Evolutionary conservation across 352 stramenopile species (phyloP).

Genomic region (Plasmopara halstedii): DNA sequence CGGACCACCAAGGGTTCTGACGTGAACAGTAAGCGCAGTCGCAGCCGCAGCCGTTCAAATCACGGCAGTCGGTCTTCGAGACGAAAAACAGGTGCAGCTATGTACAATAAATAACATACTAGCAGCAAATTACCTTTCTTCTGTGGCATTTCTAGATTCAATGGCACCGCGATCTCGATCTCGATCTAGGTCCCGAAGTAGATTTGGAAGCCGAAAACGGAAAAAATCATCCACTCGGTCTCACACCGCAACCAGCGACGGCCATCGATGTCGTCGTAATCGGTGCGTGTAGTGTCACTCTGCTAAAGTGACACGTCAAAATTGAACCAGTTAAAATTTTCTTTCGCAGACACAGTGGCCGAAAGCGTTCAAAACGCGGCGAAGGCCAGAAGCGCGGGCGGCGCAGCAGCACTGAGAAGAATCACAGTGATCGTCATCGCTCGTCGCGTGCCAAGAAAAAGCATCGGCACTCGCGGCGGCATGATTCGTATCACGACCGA

Average conservation of each 20-base stretch:
- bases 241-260: conserved; percentile 14
- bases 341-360: conserved; percentile 13
- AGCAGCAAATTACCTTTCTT: conserved; percentile 1
- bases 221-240: conserved; percentile 23
- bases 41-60: conserved; percentile 15
- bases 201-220: conserved; percentile 10
- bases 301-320: not conserved
- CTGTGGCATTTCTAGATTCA: conserved; percentile 12
- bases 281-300: conserved; percentile 8
- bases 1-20: conserved; percentile 7
- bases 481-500: conserved; percentile 24
- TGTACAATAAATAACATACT: not conserved
- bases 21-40: conserved; percentile 10
- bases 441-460: conserved; percentile 25
- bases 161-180: conserved; percentile 20
- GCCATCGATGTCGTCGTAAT: conserved; percentile 15
- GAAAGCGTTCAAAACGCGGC: conserved; percentile 18
- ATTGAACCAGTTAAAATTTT: conserved; percentile 1
- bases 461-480: conserved; percentile 20
- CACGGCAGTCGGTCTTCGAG: conserved; percentile 19
- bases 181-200: conserved; percentile 19
- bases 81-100: conserved; percentile 16
- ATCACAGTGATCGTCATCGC: conserved; percentile 12
- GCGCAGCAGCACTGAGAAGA: conserved; percentile 13
- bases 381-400: conserved; percentile 17